Base-by-base conservation (phyloP, 192 early-diverging fungal species). In the Linnemannia exigua region DNA sequence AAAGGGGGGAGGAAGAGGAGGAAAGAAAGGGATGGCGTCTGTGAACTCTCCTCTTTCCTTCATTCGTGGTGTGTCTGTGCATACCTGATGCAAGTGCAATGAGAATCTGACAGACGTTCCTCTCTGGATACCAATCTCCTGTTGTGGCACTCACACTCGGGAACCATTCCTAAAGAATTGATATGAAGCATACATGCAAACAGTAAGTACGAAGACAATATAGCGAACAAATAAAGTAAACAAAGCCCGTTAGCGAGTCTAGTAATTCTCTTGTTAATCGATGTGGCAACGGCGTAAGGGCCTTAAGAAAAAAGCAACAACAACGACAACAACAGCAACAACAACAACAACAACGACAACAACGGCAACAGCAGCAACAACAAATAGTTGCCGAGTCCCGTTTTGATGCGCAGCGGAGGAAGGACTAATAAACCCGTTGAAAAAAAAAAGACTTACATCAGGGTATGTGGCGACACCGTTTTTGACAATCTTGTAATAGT, bases 111-210 rank as follows among this genome's bases (percentile, higher is more conserved):
- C 95, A 95, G 36, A 95, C 89, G 50, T 88, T 91, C 28, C 93
- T 86, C 7, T 90, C 94, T 3, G 93, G 95, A 81, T 94, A 95
- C 72, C 95, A 76, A 82, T 95, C 95, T 84, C 95, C 95, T 70
- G 94, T 95, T 4, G 93, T 92, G 0, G 94, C 95, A 69, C 92
- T 94, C 2, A 95, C 94, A 72, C 93, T 95, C 54, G 95, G 95
- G 66, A 95, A 94, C 95, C 93, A 93, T 90, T 91, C 88, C 88
- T 90, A 81, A 38, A 20, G 33, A 69, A 36, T n/a, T n/a, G n/a
- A n/a, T n/a, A n/a, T 20, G 25, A 71, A 4, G 47, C 22, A 25
- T 36, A 25, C 33, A 52, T 1, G 44, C 19, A 17, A 85, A 85
- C 70, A 81, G 78, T 31, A 78, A 80, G 48, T 72, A 52, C 41